Conservation (phyloP, 2,329 filamentous ascomycete genomes). For the Arthrobotrys sphaeroides region DNA sequence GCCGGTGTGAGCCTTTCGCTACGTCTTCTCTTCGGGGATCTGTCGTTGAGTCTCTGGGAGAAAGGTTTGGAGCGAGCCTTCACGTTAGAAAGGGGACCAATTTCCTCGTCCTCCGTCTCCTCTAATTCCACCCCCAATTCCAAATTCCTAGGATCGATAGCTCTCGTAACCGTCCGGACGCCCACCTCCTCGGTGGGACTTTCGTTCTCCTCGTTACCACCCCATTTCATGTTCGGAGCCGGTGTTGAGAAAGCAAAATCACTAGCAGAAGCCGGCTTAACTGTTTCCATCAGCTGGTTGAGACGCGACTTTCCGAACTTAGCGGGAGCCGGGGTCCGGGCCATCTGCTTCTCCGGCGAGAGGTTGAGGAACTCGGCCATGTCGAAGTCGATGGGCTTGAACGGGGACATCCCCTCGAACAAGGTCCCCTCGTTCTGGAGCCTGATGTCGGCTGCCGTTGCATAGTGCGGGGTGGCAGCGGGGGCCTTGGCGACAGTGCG, state of each 20-base stretch:
- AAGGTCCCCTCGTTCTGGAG: not conserved
- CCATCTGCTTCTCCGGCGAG: constrained; percentile 10
- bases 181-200: not conserved
- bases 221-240: constrained; percentile 7
- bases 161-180: constrained; percentile 1
- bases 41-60: constrained; percentile 23
- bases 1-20: not conserved
- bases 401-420: constrained; percentile 13
- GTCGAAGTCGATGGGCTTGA: constrained; percentile 14
- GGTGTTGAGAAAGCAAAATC: constrained; percentile 29
- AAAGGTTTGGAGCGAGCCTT: constrained; percentile 42
- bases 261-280: not conserved
- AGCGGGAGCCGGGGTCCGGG: not conserved
- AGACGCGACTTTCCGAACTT: constrained; percentile 2
- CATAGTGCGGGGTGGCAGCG: not conserved
- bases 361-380: constrained; percentile 31
- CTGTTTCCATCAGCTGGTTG: constrained; percentile 7
- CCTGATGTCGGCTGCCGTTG: not conserved
- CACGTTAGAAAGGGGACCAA: constrained; percentile 12
- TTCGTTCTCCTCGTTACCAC: constrained; percentile 42
- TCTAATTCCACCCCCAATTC: not conserved
- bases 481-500: not conserved
- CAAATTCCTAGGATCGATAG: constrained; percentile 26
- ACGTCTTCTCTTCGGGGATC: constrained; percentile 30
- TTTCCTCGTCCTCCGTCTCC: not conserved